Evolutionary conservation across 768 basidiomycete genomes (phyloP).

Genomic region (Nidula microcarpa): DNA sequence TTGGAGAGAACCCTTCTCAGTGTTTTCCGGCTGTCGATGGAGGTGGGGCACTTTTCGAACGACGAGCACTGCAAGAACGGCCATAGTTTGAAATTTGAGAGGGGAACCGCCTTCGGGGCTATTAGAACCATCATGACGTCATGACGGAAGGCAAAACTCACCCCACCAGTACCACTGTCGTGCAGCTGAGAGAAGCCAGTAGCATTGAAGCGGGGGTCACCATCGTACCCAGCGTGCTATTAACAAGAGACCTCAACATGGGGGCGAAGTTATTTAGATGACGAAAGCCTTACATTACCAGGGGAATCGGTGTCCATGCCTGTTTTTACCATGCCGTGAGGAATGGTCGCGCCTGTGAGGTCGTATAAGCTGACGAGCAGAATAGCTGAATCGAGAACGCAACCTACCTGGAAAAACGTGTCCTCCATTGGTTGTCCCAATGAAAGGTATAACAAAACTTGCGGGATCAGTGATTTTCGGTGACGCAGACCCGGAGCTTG

Average conservation of each 20-base stretch:
- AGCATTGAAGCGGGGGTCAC: conserved; percentile 34
- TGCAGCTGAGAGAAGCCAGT: conserved; percentile 66
- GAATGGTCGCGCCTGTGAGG: conserved; percentile 51
- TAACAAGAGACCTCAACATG: not conserved
- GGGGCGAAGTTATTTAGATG: not conserved
- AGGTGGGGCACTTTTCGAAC: conserved; percentile 52
- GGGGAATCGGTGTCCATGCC: conserved; percentile 69
- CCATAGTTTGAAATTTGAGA: conserved; percentile 64
- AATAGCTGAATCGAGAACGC: no score
- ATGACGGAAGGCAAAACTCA: conserved; percentile 16
- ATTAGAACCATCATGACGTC: not conserved
- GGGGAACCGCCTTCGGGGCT: conserved; percentile 37
- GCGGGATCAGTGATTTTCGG: conserved; percentile 32
- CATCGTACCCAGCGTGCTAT: conserved; percentile 49
- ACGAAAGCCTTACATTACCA: conserved; percentile 40
- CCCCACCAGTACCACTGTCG: conserved; percentile 61
- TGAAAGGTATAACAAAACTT: conserved; percentile 53
- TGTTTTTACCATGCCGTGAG: conserved; percentile 68
- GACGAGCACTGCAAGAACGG: conserved; percentile 46
- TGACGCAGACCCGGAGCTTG: not conserved
- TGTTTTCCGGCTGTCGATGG: conserved; percentile 40
- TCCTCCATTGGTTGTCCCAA: conserved; percentile 62
- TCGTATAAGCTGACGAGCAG: not conserved
- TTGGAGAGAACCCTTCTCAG: conserved; percentile 44
- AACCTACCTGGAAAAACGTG: conserved; percentile 60